Base-by-base conservation (phyloP, 1,284 basidiomycete species). In the Fomitopsis schrenkii region DNA sequence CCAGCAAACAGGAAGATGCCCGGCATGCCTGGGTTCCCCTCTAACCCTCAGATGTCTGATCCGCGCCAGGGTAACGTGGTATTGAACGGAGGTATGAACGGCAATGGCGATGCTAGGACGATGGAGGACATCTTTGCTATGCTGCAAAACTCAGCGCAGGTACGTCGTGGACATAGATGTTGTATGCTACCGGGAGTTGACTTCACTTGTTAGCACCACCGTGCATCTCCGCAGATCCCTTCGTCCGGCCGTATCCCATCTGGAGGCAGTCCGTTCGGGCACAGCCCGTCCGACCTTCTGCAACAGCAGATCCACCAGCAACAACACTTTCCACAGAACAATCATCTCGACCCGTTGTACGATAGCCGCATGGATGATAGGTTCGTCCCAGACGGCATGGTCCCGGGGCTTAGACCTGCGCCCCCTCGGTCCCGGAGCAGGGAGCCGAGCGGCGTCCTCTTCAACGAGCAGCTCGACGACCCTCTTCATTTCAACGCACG, bases 371-470 rank as follows among this genome's bases (percentile, higher is more conserved):
- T 84, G 44, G 88, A 92, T 55, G 90, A 92, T 66, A 81, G 90
- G 60, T 93, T 93, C 67, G 83, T 91, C 35, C 89, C 91, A 9
- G 90, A 93, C 74, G 89, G 88, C 38, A 84, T 93, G 81, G 91
- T 93, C 10, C 91, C 91, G 45, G 91, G 91, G 17, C 79, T 93
- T 38, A 85, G 90, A 48, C 82, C 87, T 42, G 80, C 79, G 22
- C 83, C 82, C 53, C 83, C 83, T 9, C 70, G 72, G 52, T 81
- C 84, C 60, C 82, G 89, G 59, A 80, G 75, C 67, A 79, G 88
- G 50, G 88, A 91, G 59, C 65, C 71, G 17, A 79, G 78, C 61
- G 76, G 75, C 10, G 74, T 77, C 5, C 77, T 87, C 62, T 90
- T 84, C 69, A 74, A 80, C 46, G 88, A 90, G 44, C 76, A 80